Percentiles rank a stretch among this genome's conserved stretches.
These are phyloP conservation scores for Rosa multiflora DNA, from an alignment of 306 rosid species.

Conservation along the genomic window DNA sequence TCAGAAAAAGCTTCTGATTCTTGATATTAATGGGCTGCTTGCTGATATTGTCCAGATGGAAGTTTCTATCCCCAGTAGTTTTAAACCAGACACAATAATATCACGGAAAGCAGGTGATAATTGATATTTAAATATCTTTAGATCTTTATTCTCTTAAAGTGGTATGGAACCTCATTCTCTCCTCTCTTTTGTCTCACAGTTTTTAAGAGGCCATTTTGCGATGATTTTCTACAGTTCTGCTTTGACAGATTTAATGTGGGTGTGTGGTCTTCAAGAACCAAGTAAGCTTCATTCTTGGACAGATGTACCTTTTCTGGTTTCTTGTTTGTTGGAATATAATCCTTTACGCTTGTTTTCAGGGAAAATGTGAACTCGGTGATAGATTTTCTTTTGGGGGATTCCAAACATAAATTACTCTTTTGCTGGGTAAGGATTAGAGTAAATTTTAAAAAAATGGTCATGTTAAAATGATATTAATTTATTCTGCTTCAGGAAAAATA, in stretches of 20 bases:
- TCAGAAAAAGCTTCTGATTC: constrained; percentile 83
- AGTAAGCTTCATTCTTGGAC: constrained; percentile 50
- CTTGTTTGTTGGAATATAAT: neutral
- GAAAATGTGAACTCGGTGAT: constrained; percentile 48
- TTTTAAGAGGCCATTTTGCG: constrained; percentile 87
- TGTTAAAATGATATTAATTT: neutral
- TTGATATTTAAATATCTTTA: constrained; percentile 13
- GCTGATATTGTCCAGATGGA: constrained; percentile 58
- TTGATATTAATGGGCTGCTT: constrained; percentile 90
- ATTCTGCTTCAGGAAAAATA: neutral
- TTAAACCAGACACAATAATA: constrained; percentile 39
- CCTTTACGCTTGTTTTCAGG: constrained; percentile 45
- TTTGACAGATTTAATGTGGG: constrained; percentile 82
- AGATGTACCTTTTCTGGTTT: constrained; percentile 19
- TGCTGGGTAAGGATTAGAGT: constrained; percentile 66
- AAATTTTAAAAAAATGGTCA: neutral
- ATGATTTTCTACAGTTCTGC: constrained; percentile 76
- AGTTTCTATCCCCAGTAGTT: constrained; percentile 11
- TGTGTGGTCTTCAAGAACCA: constrained; percentile 87
- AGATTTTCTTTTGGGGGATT: constrained; percentile 50
- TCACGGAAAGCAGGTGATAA: constrained; percentile 55
- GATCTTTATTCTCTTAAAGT: constrained; percentile 12
- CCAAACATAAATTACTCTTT: constrained; percentile 59
- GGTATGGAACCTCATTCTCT: constrained; percentile 26
- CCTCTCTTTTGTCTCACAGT: constrained; percentile 45